These are phyloP conservation scores for Pythium brassicae DNA, from an alignment of 352 stramenopile species.

Conservation along the genomic window DNA sequence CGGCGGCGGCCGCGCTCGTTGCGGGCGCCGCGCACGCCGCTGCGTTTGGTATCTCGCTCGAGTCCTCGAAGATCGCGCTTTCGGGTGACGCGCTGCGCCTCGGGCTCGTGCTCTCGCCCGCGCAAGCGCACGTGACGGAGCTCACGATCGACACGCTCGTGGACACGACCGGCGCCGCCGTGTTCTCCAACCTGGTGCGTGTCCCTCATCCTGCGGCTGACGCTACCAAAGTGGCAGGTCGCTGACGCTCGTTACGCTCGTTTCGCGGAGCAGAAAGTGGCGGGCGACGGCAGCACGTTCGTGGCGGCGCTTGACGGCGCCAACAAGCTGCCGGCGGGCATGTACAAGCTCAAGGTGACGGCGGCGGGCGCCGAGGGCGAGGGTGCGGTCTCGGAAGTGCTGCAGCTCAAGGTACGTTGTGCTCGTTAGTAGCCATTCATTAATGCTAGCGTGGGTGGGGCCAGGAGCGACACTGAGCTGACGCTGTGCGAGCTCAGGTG, in stretches of 20 bases:
- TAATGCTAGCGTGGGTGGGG: too few relatives aligned
- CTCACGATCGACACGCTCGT: slow-evolving; percentile 67
- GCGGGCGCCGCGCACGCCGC: slow-evolving; percentile 17
- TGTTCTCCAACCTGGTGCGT: slow-evolving; percentile 62
- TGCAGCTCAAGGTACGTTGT: slow-evolving; percentile 51
- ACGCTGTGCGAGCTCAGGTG: slow-evolving; percentile 18
- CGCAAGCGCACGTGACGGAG: slow-evolving; percentile 48
- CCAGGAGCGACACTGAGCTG: neutral
- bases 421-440: too few relatives aligned
- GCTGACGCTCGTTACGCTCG: too few relatives aligned
- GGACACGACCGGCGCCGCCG: slow-evolving; percentile 48
- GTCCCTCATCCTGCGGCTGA: neutral
- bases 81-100: slow-evolving; percentile 38
- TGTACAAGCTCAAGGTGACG: slow-evolving; percentile 83
- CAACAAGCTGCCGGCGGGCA: slow-evolving; percentile 44
- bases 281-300: slow-evolving; percentile 60
- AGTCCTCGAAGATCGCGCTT: slow-evolving; percentile 43
- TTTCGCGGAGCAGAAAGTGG: slow-evolving; percentile 34
- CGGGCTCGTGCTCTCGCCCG: slow-evolving; percentile 45
- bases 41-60: slow-evolving; percentile 38
- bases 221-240: neutral
- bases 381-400: slow-evolving; percentile 43
- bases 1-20: slow-evolving; percentile 15
- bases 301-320: slow-evolving; percentile 32
- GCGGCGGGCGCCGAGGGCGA: slow-evolving; percentile 37